Percentiles rank a stretch among this genome's conserved stretches.
Conservation (phyloP, 306 rosid genomes). For the Glycine soja region DNA sequence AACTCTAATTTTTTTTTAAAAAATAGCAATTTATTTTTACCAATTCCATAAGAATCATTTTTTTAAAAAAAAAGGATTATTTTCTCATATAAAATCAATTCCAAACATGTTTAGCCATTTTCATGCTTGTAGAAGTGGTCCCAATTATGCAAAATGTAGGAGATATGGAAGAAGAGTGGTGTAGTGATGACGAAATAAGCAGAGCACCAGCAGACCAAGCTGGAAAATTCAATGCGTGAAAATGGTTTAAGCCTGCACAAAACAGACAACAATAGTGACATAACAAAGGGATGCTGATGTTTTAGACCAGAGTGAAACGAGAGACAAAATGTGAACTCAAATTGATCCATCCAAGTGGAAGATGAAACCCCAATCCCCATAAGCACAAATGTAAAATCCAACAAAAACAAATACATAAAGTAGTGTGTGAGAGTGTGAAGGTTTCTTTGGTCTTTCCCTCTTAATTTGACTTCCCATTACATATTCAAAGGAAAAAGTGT, state of each 20-base stretch:
- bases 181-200: constrained; percentile 37
- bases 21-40: too few relatives aligned
- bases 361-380: constrained; percentile 50
- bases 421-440: neutral
- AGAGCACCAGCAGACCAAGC: constrained; percentile 19
- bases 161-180: constrained; percentile 31
- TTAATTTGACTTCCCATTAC: constrained; percentile 54
- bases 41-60: too few relatives aligned
- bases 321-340: constrained; percentile 57
- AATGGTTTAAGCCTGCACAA: constrained; percentile 55
- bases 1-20: too few relatives aligned
- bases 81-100: neutral
- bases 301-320: constrained; percentile 37
- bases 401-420: too few relatives aligned
- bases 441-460: constrained; percentile 41
- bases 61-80: too few relatives aligned
- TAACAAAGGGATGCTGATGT: constrained; percentile 44
- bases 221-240: constrained; percentile 48
- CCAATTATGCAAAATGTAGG: neutral
- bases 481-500: constrained; percentile 46
- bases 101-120: neutral
- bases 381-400: constrained; percentile 23
- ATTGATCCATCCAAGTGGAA: constrained; percentile 33
- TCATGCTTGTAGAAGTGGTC: constrained; percentile 5
- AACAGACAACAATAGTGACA: constrained; percentile 52